Evolutionary conservation across 805 yeast genomes (phyloP).

Genomic region (Saturnispora serradocipensis): DNA sequence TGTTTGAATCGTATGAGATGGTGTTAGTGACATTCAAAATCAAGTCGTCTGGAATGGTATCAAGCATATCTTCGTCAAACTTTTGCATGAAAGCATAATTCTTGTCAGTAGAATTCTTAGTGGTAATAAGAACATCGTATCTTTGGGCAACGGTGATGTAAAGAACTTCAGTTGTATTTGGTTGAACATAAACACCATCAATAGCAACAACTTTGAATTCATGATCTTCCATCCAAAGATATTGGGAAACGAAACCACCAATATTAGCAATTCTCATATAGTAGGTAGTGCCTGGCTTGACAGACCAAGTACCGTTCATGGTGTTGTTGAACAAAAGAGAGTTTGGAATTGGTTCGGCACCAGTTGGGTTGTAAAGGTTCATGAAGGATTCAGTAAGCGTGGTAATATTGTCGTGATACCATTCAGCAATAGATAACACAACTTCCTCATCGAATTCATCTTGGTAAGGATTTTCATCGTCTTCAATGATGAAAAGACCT

Average conservation of each 20-base stretch:
- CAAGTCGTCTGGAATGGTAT: constrained; percentile 56
- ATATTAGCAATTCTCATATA: constrained; percentile 69
- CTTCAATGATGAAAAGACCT: constrained; percentile 68
- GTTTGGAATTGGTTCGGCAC: constrained; percentile 96
- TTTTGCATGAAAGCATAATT: constrained; percentile 80
- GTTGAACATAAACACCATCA: constrained; percentile 83
- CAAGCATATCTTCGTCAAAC: constrained; percentile 79
- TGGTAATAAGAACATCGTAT: constrained; percentile 67
- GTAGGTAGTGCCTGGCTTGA: constrained; percentile 81
- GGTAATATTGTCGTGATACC: constrained; percentile 68
- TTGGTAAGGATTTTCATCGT: constrained; percentile 41
- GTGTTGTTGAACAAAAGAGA: constrained; percentile 74
- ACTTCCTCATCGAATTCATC: constrained; percentile 78
- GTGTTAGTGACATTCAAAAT: constrained; percentile 66
- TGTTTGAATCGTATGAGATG: constrained; percentile 42
- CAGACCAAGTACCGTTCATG: constrained; percentile 63
- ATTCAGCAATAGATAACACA: constrained; percentile 61
- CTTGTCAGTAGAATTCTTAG: constrained; percentile 50
- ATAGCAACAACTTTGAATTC: constrained; percentile 78
- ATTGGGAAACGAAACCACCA: constrained; percentile 91
- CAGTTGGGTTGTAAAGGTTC: constrained; percentile 80
- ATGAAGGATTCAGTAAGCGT: constrained; percentile 50
- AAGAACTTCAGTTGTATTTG: constrained; percentile 44
- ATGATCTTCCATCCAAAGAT: constrained; percentile 83
- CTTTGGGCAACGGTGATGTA: constrained; percentile 91